phyloP scores from a whole-genome alignment of 768 basidiomycete genomes.

The Psilocybe sp. region DNA sequence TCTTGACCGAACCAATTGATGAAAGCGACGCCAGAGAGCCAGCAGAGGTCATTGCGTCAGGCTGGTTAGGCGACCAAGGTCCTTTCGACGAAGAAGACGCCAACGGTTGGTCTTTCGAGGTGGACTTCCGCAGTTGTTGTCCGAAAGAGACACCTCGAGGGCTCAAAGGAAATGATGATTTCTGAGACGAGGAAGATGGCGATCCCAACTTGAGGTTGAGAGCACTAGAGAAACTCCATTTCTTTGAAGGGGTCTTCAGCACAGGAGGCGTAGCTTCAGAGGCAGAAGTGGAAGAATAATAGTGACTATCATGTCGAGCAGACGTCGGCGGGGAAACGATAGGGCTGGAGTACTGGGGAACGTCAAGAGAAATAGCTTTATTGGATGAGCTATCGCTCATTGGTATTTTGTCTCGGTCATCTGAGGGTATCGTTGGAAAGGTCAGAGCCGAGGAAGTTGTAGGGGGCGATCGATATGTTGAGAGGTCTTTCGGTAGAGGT shows the following conservation, averaged over 20 bases:
- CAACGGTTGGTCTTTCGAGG: conserved; percentile 61
- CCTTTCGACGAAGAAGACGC: conserved; percentile 42
- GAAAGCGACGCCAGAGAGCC: conserved; percentile 74
- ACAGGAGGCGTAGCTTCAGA: conserved; percentile 44
- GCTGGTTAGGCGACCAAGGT: conserved; percentile 68
- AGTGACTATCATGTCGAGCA: conserved; percentile 36
- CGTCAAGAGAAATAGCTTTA: conserved; percentile 50
- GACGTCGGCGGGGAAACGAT: conserved; percentile 27
- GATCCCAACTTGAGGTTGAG: conserved; percentile 73
- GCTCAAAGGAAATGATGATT: conserved; percentile 59
- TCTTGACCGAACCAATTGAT: conserved; percentile 64
- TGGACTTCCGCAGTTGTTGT: conserved; percentile 65
- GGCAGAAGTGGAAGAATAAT: conserved; percentile 34
- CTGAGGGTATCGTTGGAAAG: conserved; percentile 44
- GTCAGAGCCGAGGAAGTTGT: conserved; percentile 52
- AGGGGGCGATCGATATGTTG: conserved; percentile 71
- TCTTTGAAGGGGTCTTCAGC: conserved; percentile 86
- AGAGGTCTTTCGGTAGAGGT: conserved; percentile 86
- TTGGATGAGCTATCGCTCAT: conserved; percentile 46
- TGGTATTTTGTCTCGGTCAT: conserved; percentile 41
- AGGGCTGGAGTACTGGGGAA: conserved; percentile 38
- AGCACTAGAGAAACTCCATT: conserved; percentile 92
- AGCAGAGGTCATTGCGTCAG: conserved; percentile 77
- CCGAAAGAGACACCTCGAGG: conserved; percentile 67
- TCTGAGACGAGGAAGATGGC: conserved; percentile 59